These are phyloP conservation scores for Codiaeum variegatum DNA, from an alignment of 441 rosid genomes.

Conservation along the genomic window DNA sequence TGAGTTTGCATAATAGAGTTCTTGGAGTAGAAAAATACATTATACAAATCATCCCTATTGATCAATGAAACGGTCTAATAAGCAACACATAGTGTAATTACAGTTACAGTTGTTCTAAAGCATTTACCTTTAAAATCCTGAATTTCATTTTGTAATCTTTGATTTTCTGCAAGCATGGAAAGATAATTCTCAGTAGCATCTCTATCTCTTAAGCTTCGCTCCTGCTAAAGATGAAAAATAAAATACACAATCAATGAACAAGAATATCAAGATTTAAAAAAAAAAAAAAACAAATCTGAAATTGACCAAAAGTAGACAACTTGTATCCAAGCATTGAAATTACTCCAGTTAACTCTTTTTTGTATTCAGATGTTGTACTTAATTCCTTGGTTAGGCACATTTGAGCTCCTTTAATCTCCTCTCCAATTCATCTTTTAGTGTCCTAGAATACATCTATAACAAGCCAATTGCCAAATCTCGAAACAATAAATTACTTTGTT, in stretches of 20 bases:
- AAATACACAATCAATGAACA: background rate
- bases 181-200: constrained; percentile 36
- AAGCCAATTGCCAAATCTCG: no score
- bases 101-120: background rate
- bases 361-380: constrained; percentile 25
- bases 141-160: constrained; percentile 33
- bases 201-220: constrained; percentile 29
- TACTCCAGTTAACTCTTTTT: constrained; percentile 26
- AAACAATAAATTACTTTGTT: no score
- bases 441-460: no score
- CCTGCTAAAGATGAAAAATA: constrained; percentile 18
- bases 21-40: no score
- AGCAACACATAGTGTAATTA: constrained; percentile 1
- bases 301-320: background rate
- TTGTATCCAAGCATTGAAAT: constrained; percentile 28
- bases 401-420: constrained; percentile 41
- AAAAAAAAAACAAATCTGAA: background rate
- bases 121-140: constrained; percentile 36
- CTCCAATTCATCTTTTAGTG: constrained; percentile 44
- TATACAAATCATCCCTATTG: no score
- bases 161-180: constrained; percentile 35
- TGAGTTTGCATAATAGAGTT: no score
- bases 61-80: no score
- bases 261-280: background rate
- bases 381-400: no score